These are phyloP conservation scores for Dioscorea alata DNA, from an alignment of 106 monocot genomes.

Conservation along the genomic window DNA sequence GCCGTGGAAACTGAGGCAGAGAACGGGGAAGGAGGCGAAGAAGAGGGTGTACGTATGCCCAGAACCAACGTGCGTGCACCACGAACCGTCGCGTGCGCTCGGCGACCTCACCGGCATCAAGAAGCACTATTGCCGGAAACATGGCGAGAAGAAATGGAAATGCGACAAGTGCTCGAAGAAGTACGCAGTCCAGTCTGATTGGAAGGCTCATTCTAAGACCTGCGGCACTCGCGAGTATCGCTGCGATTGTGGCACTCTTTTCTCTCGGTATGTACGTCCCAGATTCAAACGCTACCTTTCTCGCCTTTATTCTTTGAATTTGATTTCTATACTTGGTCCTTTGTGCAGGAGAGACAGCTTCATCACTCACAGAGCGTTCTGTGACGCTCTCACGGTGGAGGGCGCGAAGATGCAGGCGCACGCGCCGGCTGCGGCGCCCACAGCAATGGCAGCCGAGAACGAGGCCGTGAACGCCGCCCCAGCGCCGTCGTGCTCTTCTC, in stretches of 20 bases:
- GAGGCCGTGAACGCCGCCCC: constrained; percentile 1
- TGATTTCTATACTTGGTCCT: not conserved
- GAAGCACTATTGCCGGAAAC: constrained; percentile 41
- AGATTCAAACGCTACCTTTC: too few species aligned
- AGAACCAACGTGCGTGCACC: constrained; percentile 58
- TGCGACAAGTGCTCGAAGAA: constrained; percentile 51
- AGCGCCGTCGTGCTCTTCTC: not conserved
- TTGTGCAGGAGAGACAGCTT: constrained; percentile 33
- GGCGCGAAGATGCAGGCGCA: constrained; percentile 18
- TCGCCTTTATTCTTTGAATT: not conserved
- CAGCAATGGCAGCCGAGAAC: not conserved
- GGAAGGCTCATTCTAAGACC: constrained; percentile 40
- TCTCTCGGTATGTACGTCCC: constrained; percentile 13
- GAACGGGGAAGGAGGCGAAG: constrained; percentile 35
- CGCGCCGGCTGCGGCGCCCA: not conserved
- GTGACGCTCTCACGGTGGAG: constrained; percentile 43
- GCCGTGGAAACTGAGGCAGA: constrained; percentile 64
- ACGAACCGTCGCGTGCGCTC: constrained; percentile 50
- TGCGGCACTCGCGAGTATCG: constrained; percentile 39
- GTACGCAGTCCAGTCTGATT: constrained; percentile 43
- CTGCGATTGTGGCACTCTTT: constrained; percentile 38
- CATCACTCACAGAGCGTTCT: constrained; percentile 42
- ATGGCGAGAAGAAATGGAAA: constrained; percentile 48
- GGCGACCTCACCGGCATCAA: constrained; percentile 49
- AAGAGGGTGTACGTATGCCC: constrained; percentile 68